Evolutionary conservation across 768 basidiomycete species (phyloP), one percentile per base, ranked within the genome.

Genomic region (Termitomyces sp.): DNA sequence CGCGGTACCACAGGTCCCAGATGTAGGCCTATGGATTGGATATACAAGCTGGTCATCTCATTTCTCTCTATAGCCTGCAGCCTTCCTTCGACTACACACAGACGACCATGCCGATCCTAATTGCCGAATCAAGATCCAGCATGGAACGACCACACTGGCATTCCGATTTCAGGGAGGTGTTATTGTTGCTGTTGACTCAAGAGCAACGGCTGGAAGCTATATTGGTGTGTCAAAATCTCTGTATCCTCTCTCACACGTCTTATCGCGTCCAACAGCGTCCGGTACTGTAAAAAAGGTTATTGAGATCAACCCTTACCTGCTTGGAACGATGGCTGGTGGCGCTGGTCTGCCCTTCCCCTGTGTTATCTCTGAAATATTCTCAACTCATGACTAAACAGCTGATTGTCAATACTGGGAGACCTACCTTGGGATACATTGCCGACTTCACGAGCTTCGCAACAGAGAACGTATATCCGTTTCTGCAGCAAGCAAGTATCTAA

Each of bases 321-420:
- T 99, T n/a, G 97, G 97, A 59, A 99, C 97, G 1, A 98, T 99
- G 96, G 97, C 97, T 60, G 97, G 97, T 73, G 96, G 96, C 72
- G 97, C 97, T 64, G 96, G 94, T 86, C 67, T 62, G 80, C 78
- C 50, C 23, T 52, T 41, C 30, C 54, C 37, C 59, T 12, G 9
- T 11, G 54, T 54, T 46, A 27, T 9, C 35, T 19, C 56, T 0
- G 2, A 43, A 23, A 25, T 2, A 14, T 32, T 10, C 9, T 40
- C n/a, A 32, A 19, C 14, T 25, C 5, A 42, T 21, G 40, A 64
- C 47, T 1, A 5, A 59, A n/a, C 60, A 91, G 93, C 94, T 54
- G 92, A 95, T 69, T 94, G 94, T 66, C 93, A 96, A 67, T 94
- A 84, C 76, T 98, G 96, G 97, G 97, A 99, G 71, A 99, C 97